Base-by-base conservation (phyloP, 371 early-diverging fungal genomes). In the Cokeromyces recurvatus region DNA sequence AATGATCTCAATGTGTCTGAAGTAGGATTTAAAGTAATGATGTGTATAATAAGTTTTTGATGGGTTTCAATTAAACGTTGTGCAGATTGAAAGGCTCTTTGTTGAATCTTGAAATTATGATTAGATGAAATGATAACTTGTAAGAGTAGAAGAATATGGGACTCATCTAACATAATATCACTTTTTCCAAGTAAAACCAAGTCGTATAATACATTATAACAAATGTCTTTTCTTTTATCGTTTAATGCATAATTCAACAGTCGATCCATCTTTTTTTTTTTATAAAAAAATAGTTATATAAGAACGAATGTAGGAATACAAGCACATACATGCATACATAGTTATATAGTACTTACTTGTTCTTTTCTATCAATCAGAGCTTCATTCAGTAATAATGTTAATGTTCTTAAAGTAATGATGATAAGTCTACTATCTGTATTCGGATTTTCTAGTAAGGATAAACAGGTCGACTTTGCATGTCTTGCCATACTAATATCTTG, bases 401-500 rank as follows among this genome's bases (percentile, higher is more conserved):
- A 48, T 5, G 78, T 77, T 31, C 71, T 54, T 17, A 81, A 51
- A 8, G 73, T 67, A 0, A 66, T 71, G 20, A 62, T 59, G 0
- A 66, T 56, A 4, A 78, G 58, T 15, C 57, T 57, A 47, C 71
- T 71, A 9, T 68, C 71, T 11, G 52, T 46, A 34, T 58, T 47
- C 32, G 60, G 53, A 36, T 67, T 55, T n/a, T 67, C 55, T 22
- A 81, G 51, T 14, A 81, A 46, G 15, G 55, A 51, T 24, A 74
- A 38, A 31, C 81, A 81, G 0, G 64, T 62, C 38, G 59, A 50
- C 42, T 74, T 70, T 1, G 81, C 77, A 58, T 73, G 53, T 59
- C 75, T 63, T 24, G 78, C 64, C 51, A 78, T 62, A 3, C 68
- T 64, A 23, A 78, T 75, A 59, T 81, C 76, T 31, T 66, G 62